These are phyloP conservation scores for Giardia muris DNA, from an alignment of 208 protist species.

Conservation along the genomic window DNA sequence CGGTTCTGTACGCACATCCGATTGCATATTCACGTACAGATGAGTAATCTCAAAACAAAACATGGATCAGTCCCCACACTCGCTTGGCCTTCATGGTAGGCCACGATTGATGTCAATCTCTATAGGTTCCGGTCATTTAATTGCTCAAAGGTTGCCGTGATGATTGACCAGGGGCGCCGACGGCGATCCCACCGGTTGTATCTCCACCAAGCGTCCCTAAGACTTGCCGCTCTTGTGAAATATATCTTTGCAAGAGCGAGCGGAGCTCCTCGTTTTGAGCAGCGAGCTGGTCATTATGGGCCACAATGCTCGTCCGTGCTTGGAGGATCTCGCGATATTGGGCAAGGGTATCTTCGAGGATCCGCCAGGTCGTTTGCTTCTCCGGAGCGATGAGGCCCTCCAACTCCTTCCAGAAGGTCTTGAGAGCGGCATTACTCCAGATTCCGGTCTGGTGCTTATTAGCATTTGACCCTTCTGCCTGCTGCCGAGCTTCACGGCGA, in stretches of 20 bases:
- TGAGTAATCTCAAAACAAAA: too few relatives aligned
- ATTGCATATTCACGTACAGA: too few relatives aligned
- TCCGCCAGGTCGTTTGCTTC: background rate
- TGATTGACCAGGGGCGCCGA: too few relatives aligned
- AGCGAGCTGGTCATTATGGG: background rate
- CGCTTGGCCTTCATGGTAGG: too few relatives aligned
- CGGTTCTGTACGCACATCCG: too few relatives aligned
- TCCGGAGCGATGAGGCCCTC: background rate
- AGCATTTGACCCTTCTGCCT: background rate
- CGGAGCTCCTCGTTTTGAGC: conserved; percentile 23
- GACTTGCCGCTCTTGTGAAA: background rate
- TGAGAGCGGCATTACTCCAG: background rate
- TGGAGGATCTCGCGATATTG: background rate
- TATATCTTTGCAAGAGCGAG: conserved; percentile 23
- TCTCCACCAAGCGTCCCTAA: too few relatives aligned
- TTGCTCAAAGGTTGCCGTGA: too few relatives aligned
- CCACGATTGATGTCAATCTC: too few relatives aligned
- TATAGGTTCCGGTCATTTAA: too few relatives aligned
- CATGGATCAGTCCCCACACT: too few relatives aligned
- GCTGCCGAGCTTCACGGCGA: background rate
- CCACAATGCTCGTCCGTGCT: background rate
- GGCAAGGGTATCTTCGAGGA: background rate
- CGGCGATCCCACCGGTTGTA: too few relatives aligned
- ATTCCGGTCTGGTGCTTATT: background rate
- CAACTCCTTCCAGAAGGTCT: conserved; percentile 8